Base-by-base conservation (phyloP, 345 rosid genomes). In the Pistacia vera region DNA sequence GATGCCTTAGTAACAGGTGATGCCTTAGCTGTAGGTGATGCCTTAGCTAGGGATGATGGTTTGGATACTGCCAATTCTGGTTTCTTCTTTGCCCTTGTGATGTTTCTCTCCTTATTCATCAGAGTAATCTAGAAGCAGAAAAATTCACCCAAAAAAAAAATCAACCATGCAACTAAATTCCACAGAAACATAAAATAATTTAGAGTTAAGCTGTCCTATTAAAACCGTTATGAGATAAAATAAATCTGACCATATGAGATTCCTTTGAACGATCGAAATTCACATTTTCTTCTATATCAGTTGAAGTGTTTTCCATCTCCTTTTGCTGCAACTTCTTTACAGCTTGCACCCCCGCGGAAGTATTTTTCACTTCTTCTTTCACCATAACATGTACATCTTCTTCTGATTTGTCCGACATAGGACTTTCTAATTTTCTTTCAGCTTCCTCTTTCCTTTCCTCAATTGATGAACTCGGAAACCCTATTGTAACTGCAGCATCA, bases 161-260 rank as follows among this genome's bases (percentile, higher is more conserved):
- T 41, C 61, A 72, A 28, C 54, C 9, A 64, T 38, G 72, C 41
- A 64, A 33, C 30, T 57, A 74, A 63, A 10, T 30, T 61, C 51
- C 72, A 66, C 38, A 54, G 8, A 77, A 14, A 20, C 11, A 70
- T 3, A 68, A 38, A 52, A 38, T 56, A 52, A 73, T 68, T 44
- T 46, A 54, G 25, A 67, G n/a, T 41, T 56, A 59, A 22, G 44
- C 30, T 73, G 69, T 63, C 25, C 58, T 35, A 46, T 35, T 20
- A 2, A 44, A 66, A 17, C 36, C 74, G 11, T 35, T 30, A 60
- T 22, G 30, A 14, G 33, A 41, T n/a, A n/a, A 38, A 36, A 22
- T 30, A 61, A 71, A n/a, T 61, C n/a, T 35, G 73, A 95, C 99
- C 97, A 87, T 87, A 35, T 74, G 82, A 75, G 90, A 67, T 70